Evolutionary conservation across 306 rosid genomes (phyloP).

Genomic region (Datisca glomerata): DNA sequence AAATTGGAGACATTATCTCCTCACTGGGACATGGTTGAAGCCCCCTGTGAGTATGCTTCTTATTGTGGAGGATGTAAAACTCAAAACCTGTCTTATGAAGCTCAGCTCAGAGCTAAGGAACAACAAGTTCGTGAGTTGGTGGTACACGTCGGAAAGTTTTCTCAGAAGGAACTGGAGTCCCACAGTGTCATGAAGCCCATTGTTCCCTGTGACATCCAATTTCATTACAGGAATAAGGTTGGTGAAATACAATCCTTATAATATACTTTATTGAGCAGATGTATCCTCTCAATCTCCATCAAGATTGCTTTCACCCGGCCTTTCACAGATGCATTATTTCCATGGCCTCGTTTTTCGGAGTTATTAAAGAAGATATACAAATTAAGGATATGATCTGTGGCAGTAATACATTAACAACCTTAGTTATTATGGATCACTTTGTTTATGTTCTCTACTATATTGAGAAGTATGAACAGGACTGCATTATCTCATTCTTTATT

Average conservation of each 20-base stretch:
- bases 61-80: conserved; percentile 95
- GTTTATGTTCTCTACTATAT: not conserved
- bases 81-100: conserved; percentile 65
- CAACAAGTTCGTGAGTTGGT: conserved; percentile 73
- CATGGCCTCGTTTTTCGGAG: no score
- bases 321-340: not conserved
- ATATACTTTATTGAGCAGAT: not conserved
- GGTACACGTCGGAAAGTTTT: conserved; percentile 60
- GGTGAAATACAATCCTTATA: conserved; percentile 5
- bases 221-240: conserved; percentile 93
- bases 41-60: conserved; percentile 84
- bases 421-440: not conserved
- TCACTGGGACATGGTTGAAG: conserved; percentile 62
- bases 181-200: conserved; percentile 48
- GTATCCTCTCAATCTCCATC: not conserved
- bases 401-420: not conserved
- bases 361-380: no score
- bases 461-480: not conserved
- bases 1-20: conserved; percentile 74
- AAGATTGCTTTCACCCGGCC: no score
- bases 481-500: not conserved
- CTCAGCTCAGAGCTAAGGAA: conserved; percentile 78
- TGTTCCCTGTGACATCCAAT: conserved; percentile 78
- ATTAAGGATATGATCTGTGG: no score
- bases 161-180: conserved; percentile 36